A percentile compares a stretch with the other conserved stretches of the same genome.
Evolutionary conservation across 139 green algal genomes (phyloP).

Genomic region (Chlamydomonas applanata): DNA sequence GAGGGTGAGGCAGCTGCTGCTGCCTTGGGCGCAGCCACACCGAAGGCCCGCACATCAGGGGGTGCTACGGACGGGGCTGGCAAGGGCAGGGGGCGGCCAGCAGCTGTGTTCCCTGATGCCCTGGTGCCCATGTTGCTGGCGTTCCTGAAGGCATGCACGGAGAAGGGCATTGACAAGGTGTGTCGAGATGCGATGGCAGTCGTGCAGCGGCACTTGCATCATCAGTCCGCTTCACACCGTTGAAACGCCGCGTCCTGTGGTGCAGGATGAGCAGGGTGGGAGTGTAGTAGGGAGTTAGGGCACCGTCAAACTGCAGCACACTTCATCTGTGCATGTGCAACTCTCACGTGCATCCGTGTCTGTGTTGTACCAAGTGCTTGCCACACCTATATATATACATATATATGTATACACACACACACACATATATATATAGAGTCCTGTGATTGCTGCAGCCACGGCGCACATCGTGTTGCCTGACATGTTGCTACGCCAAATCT

Average conservation of each 20-base stretch:
- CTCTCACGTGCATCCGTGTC: neutral
- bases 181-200: neutral
- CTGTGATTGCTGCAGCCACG: neutral
- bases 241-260: too few relatives aligned
- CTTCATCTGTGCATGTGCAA: too few relatives aligned
- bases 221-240: too few relatives aligned
- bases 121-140: constrained; percentile 36
- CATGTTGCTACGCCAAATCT: neutral
- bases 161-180: constrained; percentile 30
- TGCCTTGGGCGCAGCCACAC: neutral
- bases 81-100: constrained; percentile 5
- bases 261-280: too few relatives aligned
- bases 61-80: neutral
- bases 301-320: too few relatives aligned
- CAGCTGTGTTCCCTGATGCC: constrained; percentile 17
- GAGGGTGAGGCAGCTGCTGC: neutral
- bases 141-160: constrained; percentile 30
- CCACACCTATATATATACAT: neutral
- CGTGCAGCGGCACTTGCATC: too few relatives aligned
- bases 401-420: too few relatives aligned
- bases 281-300: too few relatives aligned
- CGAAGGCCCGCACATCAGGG: neutral
- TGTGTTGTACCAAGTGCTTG: neutral
- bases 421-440: too few relatives aligned
- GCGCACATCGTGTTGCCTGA: neutral